A percentile compares a stretch with the other conserved stretches of the same genome.
Conservation (phyloP, 1,284 basidiomycete genomes). For the Heliocybe sulcata region DNA sequence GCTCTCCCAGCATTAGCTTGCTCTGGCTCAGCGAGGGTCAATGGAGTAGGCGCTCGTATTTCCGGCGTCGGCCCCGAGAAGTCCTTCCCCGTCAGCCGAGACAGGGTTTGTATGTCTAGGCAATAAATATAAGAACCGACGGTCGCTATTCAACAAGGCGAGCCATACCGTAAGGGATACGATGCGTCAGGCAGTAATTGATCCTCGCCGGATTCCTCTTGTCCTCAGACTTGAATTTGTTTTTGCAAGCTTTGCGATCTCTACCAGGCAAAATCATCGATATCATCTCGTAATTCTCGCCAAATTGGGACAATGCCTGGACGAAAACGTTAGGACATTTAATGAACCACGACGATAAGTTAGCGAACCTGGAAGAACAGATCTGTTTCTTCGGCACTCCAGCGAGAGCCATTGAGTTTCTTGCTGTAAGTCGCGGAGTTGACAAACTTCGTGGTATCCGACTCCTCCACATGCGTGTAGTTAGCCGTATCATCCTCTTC, state of each 20-base stretch:
- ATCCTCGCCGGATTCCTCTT: slow-evolving; percentile 68
- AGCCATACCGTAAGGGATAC: slow-evolving; percentile 57
- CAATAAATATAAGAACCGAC: slow-evolving; percentile 2
- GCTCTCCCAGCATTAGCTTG: background rate
- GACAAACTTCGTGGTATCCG: slow-evolving; percentile 75
- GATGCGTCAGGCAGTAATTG: slow-evolving; percentile 57
- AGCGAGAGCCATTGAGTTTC: slow-evolving; percentile 69
- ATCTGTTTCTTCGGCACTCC: slow-evolving; percentile 83
- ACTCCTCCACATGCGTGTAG: slow-evolving; percentile 79
- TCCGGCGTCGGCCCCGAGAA: slow-evolving; percentile 74
- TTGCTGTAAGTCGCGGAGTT: slow-evolving; percentile 81
- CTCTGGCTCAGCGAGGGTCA: slow-evolving; percentile 13
- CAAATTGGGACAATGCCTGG: slow-evolving; percentile 81
- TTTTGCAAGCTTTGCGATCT: slow-evolving; percentile 84
- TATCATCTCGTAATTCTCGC: slow-evolving; percentile 90
- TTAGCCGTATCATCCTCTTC: slow-evolving; percentile 55
- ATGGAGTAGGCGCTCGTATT: slow-evolving; percentile 46
- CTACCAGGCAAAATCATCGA: slow-evolving; percentile 79
- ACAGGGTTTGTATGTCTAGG: slow-evolving; percentile 60
- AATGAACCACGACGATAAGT: slow-evolving; percentile 3
- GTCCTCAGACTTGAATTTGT: slow-evolving; percentile 88
- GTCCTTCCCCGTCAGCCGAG: slow-evolving; percentile 73
- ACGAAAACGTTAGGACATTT: slow-evolving; percentile 1
- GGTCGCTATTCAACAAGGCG: background rate
- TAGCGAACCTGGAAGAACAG: slow-evolving; percentile 69